Evolutionary conservation across 2,329 filamentous ascomycete genomes (phyloP).

Genomic region (Sclerotinia nivalis): DNA sequence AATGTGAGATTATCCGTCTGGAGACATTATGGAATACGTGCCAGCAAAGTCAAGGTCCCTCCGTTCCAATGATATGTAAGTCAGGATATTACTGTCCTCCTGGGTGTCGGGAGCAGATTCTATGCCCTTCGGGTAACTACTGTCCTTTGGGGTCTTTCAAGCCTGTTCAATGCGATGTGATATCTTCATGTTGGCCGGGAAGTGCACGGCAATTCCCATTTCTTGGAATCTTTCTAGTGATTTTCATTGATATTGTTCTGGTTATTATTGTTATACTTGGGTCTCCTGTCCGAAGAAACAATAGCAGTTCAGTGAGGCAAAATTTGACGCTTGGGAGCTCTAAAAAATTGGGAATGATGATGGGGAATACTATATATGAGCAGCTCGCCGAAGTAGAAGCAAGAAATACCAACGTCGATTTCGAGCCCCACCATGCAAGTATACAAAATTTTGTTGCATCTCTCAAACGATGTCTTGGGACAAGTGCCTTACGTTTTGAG

Average conservation of each 20-base stretch:
- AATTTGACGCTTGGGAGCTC: background rate
- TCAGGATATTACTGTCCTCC: background rate
- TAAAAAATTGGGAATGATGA: background rate
- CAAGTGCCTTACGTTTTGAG: background rate
- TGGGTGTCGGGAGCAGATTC: background rate
- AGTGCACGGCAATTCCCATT: background rate
- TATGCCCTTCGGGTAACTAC: background rate
- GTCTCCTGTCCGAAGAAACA: background rate
- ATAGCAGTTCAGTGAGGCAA: background rate
- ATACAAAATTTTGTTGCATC: background rate
- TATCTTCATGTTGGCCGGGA: background rate
- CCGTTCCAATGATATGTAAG: background rate
- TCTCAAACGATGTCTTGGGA: conserved; percentile 7
- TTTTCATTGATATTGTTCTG: background rate
- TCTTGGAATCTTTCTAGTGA: background rate
- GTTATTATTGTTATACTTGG: background rate
- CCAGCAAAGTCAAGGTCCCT: background rate
- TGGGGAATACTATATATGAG: background rate
- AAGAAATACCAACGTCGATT: background rate
- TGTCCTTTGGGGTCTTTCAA: background rate
- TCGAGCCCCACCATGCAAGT: background rate
- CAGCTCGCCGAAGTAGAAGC: background rate
- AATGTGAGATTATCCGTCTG: background rate
- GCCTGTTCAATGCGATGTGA: background rate
- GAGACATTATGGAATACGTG: background rate